These are phyloP conservation scores for Leishmania tropica DNA, from an alignment of 208 protist genomes.

Conservation along the genomic window DNA sequence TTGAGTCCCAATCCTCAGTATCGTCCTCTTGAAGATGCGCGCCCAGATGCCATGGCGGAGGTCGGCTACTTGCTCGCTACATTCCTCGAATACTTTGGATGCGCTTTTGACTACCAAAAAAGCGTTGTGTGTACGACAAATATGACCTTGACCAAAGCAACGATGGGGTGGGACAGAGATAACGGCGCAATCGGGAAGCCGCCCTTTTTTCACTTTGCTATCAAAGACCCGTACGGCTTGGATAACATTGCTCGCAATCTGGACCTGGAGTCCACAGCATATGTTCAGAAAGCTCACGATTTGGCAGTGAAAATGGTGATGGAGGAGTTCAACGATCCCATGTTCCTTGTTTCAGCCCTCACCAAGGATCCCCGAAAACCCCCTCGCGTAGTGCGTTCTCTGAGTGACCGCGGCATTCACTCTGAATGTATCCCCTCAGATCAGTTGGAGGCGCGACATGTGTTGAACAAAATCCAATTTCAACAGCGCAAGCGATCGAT, in stretches of 20 bases:
- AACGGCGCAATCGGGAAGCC: conserved; percentile 40
- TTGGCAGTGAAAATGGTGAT: conserved; percentile 45
- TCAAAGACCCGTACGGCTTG: conserved; percentile 89
- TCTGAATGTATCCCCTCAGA: conserved; percentile 58
- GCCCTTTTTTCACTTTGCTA: conserved; percentile 88
- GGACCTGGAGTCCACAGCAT: conserved; percentile 54
- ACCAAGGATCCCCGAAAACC: conserved; percentile 53
- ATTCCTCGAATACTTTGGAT: conserved; percentile 89
- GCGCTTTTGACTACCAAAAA: conserved; percentile 76
- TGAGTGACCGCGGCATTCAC: conserved; percentile 73
- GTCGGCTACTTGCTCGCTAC: conserved; percentile 74
- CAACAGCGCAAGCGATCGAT: conserved; percentile 69
- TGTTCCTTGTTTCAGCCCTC: conserved; percentile 47
- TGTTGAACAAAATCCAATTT: conserved; percentile 80
- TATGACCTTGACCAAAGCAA: conserved; percentile 63
- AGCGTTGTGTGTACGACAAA: conserved; percentile 87
- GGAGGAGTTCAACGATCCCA: conserved; percentile 54
- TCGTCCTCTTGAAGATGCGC: conserved; percentile 36
- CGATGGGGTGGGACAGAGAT: conserved; percentile 77
- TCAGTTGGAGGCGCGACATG: conserved; percentile 80
- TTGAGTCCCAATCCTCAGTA: conserved; percentile 65
- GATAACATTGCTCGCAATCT: conserved; percentile 91
- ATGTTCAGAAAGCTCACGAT: conserved; percentile 59
- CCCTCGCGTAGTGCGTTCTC: conserved; percentile 35
- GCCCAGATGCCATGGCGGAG: conserved; percentile 47